These are phyloP conservation scores for Chrysanthemum makinoi DNA, from an alignment of 129 eudicot genomes.

Conservation along the genomic window DNA sequence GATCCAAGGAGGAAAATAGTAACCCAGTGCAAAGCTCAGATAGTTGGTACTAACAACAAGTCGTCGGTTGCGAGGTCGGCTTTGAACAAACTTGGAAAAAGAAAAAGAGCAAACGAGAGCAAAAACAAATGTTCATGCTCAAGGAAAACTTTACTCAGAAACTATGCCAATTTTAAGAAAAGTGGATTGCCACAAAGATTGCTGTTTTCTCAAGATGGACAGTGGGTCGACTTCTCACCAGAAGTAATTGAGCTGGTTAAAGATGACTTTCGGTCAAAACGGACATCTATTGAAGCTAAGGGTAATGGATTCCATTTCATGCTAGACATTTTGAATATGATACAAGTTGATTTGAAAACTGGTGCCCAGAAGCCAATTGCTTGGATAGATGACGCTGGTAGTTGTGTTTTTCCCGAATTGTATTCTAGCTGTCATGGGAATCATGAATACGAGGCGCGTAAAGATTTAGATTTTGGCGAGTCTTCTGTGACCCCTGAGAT, in stretches of 20 bases:
- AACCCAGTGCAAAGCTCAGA: slow-evolving; percentile 30
- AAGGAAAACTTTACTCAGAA: slow-evolving; percentile 42
- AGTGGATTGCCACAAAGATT: slow-evolving; percentile 67
- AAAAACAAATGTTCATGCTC: slow-evolving; percentile 38
- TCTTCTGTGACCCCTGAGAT: slow-evolving; percentile 44
- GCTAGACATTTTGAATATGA: slow-evolving; percentile 70
- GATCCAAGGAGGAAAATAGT: slow-evolving; percentile 65
- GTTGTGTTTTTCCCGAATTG: slow-evolving; percentile 69
- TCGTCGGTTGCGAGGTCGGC: slow-evolving; percentile 34
- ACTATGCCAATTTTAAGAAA: slow-evolving; percentile 55
- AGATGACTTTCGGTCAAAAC: slow-evolving; percentile 55
- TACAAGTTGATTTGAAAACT: slow-evolving; percentile 58
- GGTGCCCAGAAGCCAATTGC: slow-evolving; percentile 77
- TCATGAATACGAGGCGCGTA: slow-evolving; percentile 18
- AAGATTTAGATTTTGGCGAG: slow-evolving; percentile 30
- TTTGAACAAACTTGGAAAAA: slow-evolving; percentile 48
- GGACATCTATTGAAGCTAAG: slow-evolving; percentile 52
- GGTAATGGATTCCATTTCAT: slow-evolving; percentile 38
- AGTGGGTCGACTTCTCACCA: slow-evolving; percentile 70
- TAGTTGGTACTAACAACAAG: slow-evolving; percentile 26
- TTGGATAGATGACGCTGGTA: slow-evolving; percentile 82
- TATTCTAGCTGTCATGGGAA: slow-evolving; percentile 37
- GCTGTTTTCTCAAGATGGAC: slow-evolving; percentile 66
- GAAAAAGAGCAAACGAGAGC: slow-evolving; percentile 55
- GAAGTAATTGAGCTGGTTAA: slow-evolving; percentile 46